Evolutionary conservation across 805 yeast species (phyloP), one percentile per base, ranked within the genome.

Genomic region (Monosporozyma unispora): DNA sequence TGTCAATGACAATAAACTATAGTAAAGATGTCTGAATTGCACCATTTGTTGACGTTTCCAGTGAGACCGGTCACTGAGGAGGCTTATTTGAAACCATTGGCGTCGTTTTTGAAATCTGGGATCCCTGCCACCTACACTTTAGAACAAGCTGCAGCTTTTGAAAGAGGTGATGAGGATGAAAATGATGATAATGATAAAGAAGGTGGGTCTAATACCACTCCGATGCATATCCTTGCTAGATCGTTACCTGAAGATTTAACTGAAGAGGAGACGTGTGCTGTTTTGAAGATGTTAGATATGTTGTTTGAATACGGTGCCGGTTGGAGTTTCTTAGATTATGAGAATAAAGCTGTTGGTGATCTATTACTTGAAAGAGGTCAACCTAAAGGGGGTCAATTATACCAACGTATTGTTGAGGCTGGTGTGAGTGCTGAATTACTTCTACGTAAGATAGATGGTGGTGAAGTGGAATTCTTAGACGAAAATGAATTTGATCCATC

Each of bases 361-460:
- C 75, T 89, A 7, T 71, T 90, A 22, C 66, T 75, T 35, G 76
- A 80, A 44, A 70, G 84, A 46, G 76, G 75, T 1, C 61, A 71
- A 57, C 64, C 58, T 3, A 51, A 57, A 58, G 66, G 59, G 1
- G 62, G 71, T 5, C 68, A 68, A 22, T 68, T 85, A 37, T 80
- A 79, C 56, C 60, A 66, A 14, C 57, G 69, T 46, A 62, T 79
- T 44, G 86, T 90, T 1, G 82, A 79, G 52, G 96, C 96, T 1
- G 98, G 98, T 42, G 91, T 87, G 1, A 74, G 96, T 52, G 93
- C 96, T 0, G 97, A 90, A 63, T 71, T 90, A 37, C 68, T 90
- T 19, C 70, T 91, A 53, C 73, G 96, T 52, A 84, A 82, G 58
- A 75, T 89, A 41, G 73, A 76, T 50, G 89, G 81, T 51, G 64